These are phyloP conservation scores for Dendrobium nobile DNA, from an alignment of 106 monocot genomes.

Conservation along the genomic window DNA sequence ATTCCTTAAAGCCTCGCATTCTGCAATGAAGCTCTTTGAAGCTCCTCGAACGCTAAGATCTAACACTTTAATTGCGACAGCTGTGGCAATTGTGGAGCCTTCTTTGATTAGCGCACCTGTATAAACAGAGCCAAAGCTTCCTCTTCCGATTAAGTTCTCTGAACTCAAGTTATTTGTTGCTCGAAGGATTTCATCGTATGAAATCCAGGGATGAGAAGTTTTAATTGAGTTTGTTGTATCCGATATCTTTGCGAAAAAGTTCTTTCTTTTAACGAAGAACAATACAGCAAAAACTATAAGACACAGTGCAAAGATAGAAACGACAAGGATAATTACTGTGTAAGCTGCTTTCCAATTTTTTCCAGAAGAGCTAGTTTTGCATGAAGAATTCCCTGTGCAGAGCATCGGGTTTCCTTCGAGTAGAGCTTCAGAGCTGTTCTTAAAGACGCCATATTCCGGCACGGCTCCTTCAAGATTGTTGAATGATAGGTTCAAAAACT, in stretches of 20 bases:
- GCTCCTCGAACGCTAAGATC: conserved; percentile 31
- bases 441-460: conserved; percentile 6
- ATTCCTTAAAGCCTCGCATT: conserved; percentile 27
- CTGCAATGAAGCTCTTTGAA: conserved; percentile 32
- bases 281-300: background rate
- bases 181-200: conserved; percentile 17
- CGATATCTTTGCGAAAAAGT: background rate
- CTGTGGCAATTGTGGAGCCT: background rate
- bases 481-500: conserved; percentile 18
- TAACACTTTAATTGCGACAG: conserved; percentile 33
- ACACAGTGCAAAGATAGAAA: background rate
- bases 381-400: conserved; percentile 7
- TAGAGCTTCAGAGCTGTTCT: background rate
- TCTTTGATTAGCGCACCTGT: conserved; percentile 7
- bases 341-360: background rate
- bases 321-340: background rate
- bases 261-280: background rate
- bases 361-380: background rate
- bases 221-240: background rate
- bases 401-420: conserved; percentile 13
- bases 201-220: background rate
- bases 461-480: conserved; percentile 21
- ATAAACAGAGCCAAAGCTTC: conserved; percentile 24
- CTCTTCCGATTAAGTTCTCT: conserved; percentile 21
- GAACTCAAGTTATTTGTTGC: conserved; percentile 26